Evolutionary conservation across 768 basidiomycete species (phyloP).

Genomic region (Mycena kentingensis): DNA sequence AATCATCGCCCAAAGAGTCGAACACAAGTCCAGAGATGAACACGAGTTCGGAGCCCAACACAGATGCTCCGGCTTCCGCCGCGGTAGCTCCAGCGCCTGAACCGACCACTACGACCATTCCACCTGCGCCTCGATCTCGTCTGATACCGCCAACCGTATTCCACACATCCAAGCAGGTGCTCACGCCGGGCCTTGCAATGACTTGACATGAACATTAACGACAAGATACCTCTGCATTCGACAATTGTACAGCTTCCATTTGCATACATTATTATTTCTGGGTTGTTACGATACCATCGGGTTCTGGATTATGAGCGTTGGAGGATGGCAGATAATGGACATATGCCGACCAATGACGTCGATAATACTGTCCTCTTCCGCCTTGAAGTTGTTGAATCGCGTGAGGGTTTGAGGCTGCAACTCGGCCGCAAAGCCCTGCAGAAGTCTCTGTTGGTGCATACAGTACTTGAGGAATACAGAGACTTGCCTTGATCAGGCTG

Average conservation of each 20-base stretch:
- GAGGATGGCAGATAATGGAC: not conserved
- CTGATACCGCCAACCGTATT: constrained; percentile 11
- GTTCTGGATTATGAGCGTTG: constrained; percentile 32
- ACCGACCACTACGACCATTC: constrained; percentile 19
- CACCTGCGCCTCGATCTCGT: constrained; percentile 23
- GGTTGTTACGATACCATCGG: constrained; percentile 39
- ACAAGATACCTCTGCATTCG: constrained; percentile 6
- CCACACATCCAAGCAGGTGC: constrained; percentile 8
- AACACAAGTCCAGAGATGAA: not conserved
- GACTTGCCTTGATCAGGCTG: constrained; percentile 39
- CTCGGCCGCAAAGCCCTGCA: constrained; percentile 47
- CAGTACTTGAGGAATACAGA: not conserved
- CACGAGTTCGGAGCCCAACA: not conserved
- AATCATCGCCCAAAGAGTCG: no score
- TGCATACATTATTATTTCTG: constrained; percentile 27
- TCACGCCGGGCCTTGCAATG: constrained; percentile 3
- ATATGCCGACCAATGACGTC: constrained; percentile 25
- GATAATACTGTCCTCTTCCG: constrained; percentile 18
- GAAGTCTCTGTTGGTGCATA: not conserved
- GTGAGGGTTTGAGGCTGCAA: constrained; percentile 35
- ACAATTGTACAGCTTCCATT: constrained; percentile 7
- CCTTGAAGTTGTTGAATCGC: constrained; percentile 29
- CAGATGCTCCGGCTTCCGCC: not conserved
- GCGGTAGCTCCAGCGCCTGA: not conserved
- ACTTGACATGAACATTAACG: constrained; percentile 10